phyloP scores from a whole-genome alignment of 169 alveolate species.

The Toxoplasma gondii region DNA sequence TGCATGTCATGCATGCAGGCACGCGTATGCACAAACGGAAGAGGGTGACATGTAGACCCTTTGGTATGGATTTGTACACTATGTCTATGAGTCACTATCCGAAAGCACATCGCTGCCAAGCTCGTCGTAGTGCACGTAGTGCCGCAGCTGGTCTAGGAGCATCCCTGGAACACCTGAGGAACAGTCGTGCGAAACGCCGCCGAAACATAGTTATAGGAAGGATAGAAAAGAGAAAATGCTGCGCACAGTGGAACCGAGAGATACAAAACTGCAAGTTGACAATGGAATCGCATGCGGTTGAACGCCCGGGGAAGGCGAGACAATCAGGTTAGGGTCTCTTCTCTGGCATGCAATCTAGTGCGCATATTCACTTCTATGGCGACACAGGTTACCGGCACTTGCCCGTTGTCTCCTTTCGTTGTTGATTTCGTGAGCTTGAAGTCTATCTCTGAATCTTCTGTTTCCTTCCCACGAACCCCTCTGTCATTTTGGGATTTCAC shows the following conservation, averaged over 20 bases:
- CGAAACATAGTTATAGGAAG: neutral
- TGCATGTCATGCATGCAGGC: neutral
- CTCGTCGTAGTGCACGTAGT: slow-evolving; percentile 32
- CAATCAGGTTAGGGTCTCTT: too few relatives aligned
- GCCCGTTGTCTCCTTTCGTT: neutral
- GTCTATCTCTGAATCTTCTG: neutral
- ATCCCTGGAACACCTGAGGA: neutral
- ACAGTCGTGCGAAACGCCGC: neutral
- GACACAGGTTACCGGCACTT: too few relatives aligned
- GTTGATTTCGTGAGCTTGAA: neutral
- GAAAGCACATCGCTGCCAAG: neutral
- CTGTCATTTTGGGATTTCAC: too few relatives aligned
- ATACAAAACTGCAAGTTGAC: neutral
- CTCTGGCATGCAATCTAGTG: too few relatives aligned
- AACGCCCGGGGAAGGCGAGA: neutral
- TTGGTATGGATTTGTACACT: neutral
- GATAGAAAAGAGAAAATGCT: neutral
- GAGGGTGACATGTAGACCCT: neutral
- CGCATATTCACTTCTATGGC: too few relatives aligned
- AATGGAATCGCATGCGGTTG: neutral
- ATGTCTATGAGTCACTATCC: neutral
- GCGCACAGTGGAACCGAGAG: neutral
- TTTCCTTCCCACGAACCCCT: neutral
- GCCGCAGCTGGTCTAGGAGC: neutral
- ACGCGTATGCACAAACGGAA: too few relatives aligned